These are phyloP conservation scores for Globomyces sp. DNA, from an alignment of 371 early-diverging fungal species.

Conservation along the genomic window DNA sequence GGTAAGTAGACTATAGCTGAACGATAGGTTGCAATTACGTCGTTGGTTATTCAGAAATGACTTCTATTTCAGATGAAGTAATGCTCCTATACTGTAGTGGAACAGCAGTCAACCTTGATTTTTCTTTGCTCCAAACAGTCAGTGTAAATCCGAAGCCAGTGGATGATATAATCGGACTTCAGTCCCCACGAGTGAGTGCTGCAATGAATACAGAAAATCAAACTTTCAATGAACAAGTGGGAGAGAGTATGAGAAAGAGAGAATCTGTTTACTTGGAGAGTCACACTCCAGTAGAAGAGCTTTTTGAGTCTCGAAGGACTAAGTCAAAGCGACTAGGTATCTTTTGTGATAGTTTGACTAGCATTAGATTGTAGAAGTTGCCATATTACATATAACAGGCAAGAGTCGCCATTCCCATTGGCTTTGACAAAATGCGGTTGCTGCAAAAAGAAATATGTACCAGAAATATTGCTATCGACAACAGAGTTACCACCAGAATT, in stretches of 20 bases:
- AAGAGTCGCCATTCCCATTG: slow-evolving; percentile 67
- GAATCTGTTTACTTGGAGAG: too few relatives aligned
- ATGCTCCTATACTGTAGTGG: slow-evolving; percentile 66
- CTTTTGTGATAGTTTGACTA: background rate
- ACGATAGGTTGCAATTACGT: slow-evolving; percentile 55
- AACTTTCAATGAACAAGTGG: too few relatives aligned
- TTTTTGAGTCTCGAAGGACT: too few relatives aligned
- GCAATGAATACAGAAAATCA: too few relatives aligned
- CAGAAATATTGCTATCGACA: slow-evolving; percentile 67
- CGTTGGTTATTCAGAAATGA: slow-evolving; percentile 66
- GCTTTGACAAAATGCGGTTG: slow-evolving; percentile 58
- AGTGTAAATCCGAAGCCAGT: background rate
- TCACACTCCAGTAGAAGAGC: too few relatives aligned
- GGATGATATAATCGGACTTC: background rate
- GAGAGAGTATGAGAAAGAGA: too few relatives aligned
- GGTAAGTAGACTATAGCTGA: too few relatives aligned
- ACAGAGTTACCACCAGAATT: slow-evolving; percentile 69
- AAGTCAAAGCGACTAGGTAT: too few relatives aligned
- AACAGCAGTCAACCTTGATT: slow-evolving; percentile 58
- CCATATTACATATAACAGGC: slow-evolving; percentile 61
- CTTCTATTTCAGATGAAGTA: slow-evolving; percentile 62
- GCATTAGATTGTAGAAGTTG: slow-evolving; percentile 57
- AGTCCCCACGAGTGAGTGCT: background rate
- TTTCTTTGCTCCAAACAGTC: slow-evolving; percentile 22
- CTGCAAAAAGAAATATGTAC: slow-evolving; percentile 66